Conservation (phyloP, 352 stramenopile species). For the Globisporangium recalcitrans region DNA sequence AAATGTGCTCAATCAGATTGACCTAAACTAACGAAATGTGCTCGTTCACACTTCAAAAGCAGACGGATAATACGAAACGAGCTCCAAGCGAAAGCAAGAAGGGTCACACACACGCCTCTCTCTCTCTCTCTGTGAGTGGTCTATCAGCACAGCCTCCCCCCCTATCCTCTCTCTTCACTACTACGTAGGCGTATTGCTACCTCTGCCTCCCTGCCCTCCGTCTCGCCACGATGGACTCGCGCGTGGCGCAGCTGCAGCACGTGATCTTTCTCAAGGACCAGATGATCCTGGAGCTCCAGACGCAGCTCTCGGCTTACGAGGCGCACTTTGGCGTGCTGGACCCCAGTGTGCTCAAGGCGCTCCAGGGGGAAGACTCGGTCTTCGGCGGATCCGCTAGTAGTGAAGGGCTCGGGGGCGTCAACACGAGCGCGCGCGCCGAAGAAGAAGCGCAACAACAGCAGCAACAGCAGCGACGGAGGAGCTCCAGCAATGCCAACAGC, state of each 20-base stretch:
- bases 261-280: conserved; percentile 83
- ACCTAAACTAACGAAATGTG: too few species aligned
- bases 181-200: neutral
- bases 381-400: neutral
- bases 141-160: neutral
- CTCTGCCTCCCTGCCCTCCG: neutral
- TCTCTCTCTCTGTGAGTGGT: neutral
- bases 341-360: conserved; percentile 22
- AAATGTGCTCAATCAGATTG: too few species aligned
- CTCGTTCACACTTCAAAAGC: neutral
- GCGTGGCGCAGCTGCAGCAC: conserved; percentile 64
- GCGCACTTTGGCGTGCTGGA: conserved; percentile 48
- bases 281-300: conserved; percentile 77
- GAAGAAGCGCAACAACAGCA: conserved; percentile 13
- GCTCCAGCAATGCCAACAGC: neutral
- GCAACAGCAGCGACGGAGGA: neutral
- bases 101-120: neutral
- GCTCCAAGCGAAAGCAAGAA: neutral
- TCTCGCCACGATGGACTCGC: conserved; percentile 34
- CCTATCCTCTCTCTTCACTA: neutral
- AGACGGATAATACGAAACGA: neutral
- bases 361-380: conserved; percentile 21
- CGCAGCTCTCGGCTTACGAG: conserved; percentile 56
- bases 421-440: conserved; percentile 14
- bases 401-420: conserved; percentile 13